Conservation (phyloP, 495 filamentous ascomycete genomes). For the Lophiotrema nucula region DNA sequence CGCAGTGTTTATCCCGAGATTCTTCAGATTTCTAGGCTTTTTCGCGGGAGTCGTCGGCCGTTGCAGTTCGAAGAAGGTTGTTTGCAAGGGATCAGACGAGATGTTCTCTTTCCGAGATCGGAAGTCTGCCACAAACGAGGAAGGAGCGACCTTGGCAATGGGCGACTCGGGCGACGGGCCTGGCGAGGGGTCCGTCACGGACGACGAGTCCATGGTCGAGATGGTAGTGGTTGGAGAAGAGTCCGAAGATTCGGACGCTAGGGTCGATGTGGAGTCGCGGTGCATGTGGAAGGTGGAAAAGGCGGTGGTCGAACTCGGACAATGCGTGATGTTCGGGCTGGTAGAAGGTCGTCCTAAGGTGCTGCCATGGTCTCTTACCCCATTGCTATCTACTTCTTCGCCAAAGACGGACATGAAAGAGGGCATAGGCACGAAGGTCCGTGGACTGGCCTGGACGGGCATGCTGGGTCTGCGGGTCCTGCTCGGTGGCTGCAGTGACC, state of each 20-base stretch:
- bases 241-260: constrained; percentile 80
- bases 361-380: constrained; percentile 20
- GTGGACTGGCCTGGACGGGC: constrained; percentile 31
- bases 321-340: constrained; percentile 24
- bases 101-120: constrained; percentile 26
- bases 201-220: constrained; percentile 87
- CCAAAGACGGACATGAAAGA: constrained; percentile 41
- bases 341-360: constrained; percentile 27
- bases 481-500: not conserved
- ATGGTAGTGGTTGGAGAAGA: constrained; percentile 94
- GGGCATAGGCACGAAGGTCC: constrained; percentile 34
- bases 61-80: constrained; percentile 44
- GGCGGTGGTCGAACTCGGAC: constrained; percentile 8
- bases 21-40: constrained; percentile 87
- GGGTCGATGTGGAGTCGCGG: constrained; percentile 71
- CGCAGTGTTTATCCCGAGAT: constrained; percentile 82
- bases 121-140: constrained; percentile 33
- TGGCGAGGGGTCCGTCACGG: constrained; percentile 84
- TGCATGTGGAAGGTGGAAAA: constrained; percentile 48
- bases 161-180: constrained; percentile 89
- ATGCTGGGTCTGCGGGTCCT: constrained; percentile 30
- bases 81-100: constrained; percentile 11
- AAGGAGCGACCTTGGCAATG: constrained; percentile 58
- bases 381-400: constrained; percentile 29
- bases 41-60: constrained; percentile 61